Evolutionary conservation across 176 grass and related monocot genomes (phyloP).

Genomic region (Canna indica): DNA sequence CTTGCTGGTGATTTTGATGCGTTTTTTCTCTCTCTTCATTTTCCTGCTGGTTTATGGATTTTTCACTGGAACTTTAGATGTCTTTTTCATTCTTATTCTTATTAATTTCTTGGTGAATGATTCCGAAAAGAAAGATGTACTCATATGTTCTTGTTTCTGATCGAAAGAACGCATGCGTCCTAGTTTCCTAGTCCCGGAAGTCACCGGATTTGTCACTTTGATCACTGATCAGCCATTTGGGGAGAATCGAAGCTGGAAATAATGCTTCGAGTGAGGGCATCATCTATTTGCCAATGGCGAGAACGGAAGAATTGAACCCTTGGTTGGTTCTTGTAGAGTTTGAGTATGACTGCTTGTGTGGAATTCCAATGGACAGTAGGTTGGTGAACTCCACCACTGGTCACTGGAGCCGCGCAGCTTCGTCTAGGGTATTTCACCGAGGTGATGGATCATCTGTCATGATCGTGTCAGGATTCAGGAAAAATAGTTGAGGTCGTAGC

Average conservation of each 20-base stretch:
- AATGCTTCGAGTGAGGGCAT: too few relatives aligned
- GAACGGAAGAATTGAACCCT: neutral
- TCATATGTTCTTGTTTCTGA: too few relatives aligned
- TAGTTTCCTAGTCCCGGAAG: too few relatives aligned
- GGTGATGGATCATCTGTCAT: neutral
- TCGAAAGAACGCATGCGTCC: too few relatives aligned
- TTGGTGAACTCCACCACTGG: neutral
- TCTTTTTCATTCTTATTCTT: too few relatives aligned
- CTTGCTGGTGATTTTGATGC: neutral
- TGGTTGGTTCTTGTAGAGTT: neutral
- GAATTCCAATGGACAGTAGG: neutral
- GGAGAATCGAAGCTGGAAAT: too few relatives aligned
- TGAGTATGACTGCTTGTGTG: neutral
- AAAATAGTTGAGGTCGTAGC: neutral
- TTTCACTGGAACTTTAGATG: too few relatives aligned
- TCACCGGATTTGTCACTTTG: too few relatives aligned
- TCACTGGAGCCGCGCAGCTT: neutral
- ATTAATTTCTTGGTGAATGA: too few relatives aligned
- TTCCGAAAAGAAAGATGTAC: too few relatives aligned
- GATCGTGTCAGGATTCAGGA: neutral
- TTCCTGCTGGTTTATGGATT: neutral
- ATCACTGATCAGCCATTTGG: too few relatives aligned
- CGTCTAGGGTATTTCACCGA: neutral
- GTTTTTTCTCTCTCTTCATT: neutral
- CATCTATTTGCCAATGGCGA: neutral